Evolutionary conservation across 2,329 filamentous ascomycete genomes (phyloP).

Genomic region (Sarocladium oryzae): DNA sequence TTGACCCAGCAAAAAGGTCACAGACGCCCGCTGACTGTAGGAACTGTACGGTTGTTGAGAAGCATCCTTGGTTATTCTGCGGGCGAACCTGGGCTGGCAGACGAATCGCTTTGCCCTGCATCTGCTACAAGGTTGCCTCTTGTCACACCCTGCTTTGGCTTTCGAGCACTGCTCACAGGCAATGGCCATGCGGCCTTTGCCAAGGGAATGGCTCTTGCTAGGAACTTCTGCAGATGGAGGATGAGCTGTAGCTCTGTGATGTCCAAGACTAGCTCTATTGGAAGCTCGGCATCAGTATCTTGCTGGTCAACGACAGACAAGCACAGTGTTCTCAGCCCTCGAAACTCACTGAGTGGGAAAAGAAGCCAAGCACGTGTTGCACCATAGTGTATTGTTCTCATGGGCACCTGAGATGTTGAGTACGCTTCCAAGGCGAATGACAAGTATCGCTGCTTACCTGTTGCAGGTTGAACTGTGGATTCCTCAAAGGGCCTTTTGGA

Average conservation of each 20-base stretch:
- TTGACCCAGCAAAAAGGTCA: not conserved
- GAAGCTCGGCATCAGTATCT: not conserved
- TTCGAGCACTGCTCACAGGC: slow-evolving; percentile 2
- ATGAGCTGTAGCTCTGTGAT: not conserved
- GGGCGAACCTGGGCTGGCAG: slow-evolving; percentile 1
- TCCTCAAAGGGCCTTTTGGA: too few species aligned
- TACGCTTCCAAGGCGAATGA: too few species aligned
- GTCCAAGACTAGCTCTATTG: not conserved
- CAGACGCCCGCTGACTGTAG: not conserved
- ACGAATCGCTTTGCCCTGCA: not conserved
- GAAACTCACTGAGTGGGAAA: not conserved
- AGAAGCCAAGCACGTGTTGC: too few species aligned
- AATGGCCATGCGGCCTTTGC: not conserved
- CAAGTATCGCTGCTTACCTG: too few species aligned
- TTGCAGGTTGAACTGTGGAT: too few species aligned
- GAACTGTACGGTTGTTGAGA: not conserved
- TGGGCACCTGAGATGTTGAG: too few species aligned
- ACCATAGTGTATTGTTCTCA: too few species aligned
- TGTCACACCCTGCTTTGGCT: slow-evolving; percentile 8
- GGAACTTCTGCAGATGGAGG: not conserved
- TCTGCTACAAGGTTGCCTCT: not conserved
- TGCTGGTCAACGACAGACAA: not conserved
- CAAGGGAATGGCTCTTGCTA: not conserved
- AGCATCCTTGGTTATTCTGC: slow-evolving; percentile 1
- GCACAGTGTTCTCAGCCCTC: not conserved